Evolutionary conservation across 2,329 filamentous ascomycete genomes (phyloP), one percentile per base, ranked within the genome.

Genomic region (Microsporum canis): DNA sequence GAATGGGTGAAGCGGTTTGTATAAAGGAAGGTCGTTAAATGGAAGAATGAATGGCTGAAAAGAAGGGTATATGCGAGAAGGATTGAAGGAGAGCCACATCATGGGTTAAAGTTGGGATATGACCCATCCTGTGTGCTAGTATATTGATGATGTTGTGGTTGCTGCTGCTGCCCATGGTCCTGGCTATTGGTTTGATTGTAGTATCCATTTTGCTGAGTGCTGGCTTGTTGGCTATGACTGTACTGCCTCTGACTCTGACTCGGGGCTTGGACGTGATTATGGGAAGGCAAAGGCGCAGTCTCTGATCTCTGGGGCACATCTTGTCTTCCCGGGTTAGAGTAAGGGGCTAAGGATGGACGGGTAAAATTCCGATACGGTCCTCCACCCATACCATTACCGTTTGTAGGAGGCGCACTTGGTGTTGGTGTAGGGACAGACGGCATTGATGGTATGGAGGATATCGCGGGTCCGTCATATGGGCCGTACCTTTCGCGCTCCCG

Each of bases 341-440:
- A 31, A 4, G 58, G 29, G n/a, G 43, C 23, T 10, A 33, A 31
- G 3, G 31, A 29, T 29, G 63, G 63, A 4, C 59, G 63, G 33
- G 53, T 38, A 33, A 61, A 62, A 41, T 64, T 64, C 33, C 63
- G 58, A 36, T 62, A 56, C 17, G 59, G 43, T 29, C n/a, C 43
- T 27, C 43, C 43, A 36, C 5, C 34, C 34, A 36, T 36, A 5
- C 34, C 41, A 12, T 33, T 17, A 45, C 17, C 43, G 12, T 60
- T 51, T 14, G 41, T 41, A n/a, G 63, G 60, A 3, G 60, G 53
- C 5, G 49, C 38, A 45, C 56, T 62, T 51, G 63, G 58, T 31
- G 47, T 41, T 5, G 61, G 61, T 3, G 59, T 60, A 0, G 61
- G 60, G 55, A 55, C 47, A 10, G 59, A 56, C 29, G 49, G 31